A percentile compares a stretch with the other conserved stretches of the same genome.
Evolutionary conservation across 2,329 filamentous ascomycete genomes (phyloP).

Genomic region (Mycosphaerella arachidis): DNA sequence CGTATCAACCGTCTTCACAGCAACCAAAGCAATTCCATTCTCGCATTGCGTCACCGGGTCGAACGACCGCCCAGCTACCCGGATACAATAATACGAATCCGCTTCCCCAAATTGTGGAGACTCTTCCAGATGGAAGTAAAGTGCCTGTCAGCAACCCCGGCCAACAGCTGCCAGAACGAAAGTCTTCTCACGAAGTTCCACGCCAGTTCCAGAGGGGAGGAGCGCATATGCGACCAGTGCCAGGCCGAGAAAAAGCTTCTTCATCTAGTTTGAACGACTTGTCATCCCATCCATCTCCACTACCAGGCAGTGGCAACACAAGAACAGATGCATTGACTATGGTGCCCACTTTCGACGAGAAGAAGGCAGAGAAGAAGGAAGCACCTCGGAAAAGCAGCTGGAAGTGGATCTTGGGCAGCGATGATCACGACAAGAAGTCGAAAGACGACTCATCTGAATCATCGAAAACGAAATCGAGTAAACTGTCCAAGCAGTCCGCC

Average conservation of each 20-base stretch:
- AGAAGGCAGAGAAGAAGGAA: conserved; percentile 66
- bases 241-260: conserved; percentile 32
- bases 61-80: conserved; percentile 51
- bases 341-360: conserved; percentile 71
- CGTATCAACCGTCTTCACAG: conserved; percentile 32
- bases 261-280: conserved; percentile 58
- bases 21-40: conserved; percentile 52
- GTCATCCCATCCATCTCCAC: conserved; percentile 59
- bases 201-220: conserved; percentile 32
- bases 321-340: conserved; percentile 75
- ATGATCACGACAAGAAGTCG: conserved; percentile 70
- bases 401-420: conserved; percentile 70
- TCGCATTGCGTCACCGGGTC: conserved; percentile 51
- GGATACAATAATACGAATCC: conserved; percentile 40
- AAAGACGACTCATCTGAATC: conserved; percentile 38
- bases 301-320: conserved; percentile 62
- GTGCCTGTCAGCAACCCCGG: conserved; percentile 24
- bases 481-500: conserved; percentile 57
- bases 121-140: conserved; percentile 38
- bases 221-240: conserved; percentile 32
- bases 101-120: conserved; percentile 62
- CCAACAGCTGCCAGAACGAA: conserved; percentile 46
- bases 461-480: conserved; percentile 37
- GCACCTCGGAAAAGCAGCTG: conserved; percentile 70
- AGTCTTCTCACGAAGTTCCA: conserved; percentile 39